phyloP scores from a whole-genome alignment of 306 rosid species.

The Vicia villosa region DNA sequence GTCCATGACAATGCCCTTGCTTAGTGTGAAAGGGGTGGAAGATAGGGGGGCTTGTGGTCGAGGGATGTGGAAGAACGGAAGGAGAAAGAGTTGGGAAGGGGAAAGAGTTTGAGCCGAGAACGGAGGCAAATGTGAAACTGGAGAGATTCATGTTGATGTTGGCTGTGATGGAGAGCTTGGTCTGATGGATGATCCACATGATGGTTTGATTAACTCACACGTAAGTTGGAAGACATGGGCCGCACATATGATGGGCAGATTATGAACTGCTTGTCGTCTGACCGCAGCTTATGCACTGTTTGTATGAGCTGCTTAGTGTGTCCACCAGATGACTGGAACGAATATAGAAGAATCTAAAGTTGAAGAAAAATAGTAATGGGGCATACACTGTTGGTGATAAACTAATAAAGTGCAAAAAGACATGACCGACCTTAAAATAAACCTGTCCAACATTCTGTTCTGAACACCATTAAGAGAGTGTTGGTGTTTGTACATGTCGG shows the following conservation, averaged over 20 bases:
- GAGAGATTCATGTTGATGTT: background rate
- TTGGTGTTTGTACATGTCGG: too few relatives aligned
- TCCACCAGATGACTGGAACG: background rate
- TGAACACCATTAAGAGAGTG: too few relatives aligned
- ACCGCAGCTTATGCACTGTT: background rate
- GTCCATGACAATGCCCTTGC: background rate
- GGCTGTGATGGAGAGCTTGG: background rate
- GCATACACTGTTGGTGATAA: background rate
- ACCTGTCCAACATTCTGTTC: too few relatives aligned
- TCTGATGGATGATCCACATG: background rate
- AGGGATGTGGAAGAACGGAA: background rate
- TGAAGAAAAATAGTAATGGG: background rate
- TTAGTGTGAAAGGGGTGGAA: background rate
- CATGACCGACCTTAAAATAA: background rate
- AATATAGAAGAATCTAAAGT: background rate
- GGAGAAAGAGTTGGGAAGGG: background rate
- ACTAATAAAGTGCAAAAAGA: background rate
- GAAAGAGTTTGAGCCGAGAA: background rate
- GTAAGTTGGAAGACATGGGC: background rate
- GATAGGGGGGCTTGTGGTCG: background rate
- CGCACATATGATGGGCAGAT: background rate
- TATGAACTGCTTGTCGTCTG: background rate
- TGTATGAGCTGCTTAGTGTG: background rate
- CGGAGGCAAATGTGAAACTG: background rate
- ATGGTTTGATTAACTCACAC: background rate